Evolutionary conservation across 2,329 filamentous ascomycete genomes (phyloP).

Genomic region (Aureobasidium namibiae): DNA sequence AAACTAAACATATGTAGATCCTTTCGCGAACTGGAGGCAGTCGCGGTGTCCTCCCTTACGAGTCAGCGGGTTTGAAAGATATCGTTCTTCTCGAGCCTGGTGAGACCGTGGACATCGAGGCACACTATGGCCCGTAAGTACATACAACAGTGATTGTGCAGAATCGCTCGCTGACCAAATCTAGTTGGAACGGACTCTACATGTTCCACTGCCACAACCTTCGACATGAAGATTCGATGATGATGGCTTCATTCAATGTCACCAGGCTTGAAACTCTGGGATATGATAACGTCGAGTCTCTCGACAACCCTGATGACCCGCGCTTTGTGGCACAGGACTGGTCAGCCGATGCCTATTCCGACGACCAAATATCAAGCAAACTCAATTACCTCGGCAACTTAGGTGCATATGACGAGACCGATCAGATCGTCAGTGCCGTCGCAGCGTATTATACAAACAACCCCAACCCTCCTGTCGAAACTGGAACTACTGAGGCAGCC

Average conservation of each 20-base stretch:
- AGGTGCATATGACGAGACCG: slow-evolving; percentile 11
- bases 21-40: slow-evolving; percentile 41
- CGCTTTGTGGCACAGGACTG: slow-evolving; percentile 19
- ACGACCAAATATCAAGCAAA: background rate
- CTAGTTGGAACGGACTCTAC: slow-evolving; percentile 43
- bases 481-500: background rate
- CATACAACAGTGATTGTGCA: background rate
- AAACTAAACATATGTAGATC: slow-evolving; percentile 31
- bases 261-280: slow-evolving; percentile 28
- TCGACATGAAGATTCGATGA: slow-evolving; percentile 28
- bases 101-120: slow-evolving; percentile 45
- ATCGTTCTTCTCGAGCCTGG: slow-evolving; percentile 47
- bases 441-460: slow-evolving; percentile 3
- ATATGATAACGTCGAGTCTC: slow-evolving; percentile 24
- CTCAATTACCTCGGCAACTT: slow-evolving; percentile 11
- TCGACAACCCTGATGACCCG: slow-evolving; percentile 18
- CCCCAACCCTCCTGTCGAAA: background rate
- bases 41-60: slow-evolving; percentile 42
- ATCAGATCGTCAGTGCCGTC: background rate
- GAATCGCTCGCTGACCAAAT: background rate
- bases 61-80: slow-evolving; percentile 49
- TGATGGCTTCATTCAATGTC: slow-evolving; percentile 39
- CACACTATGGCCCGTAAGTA: slow-evolving; percentile 38
- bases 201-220: slow-evolving; percentile 24
- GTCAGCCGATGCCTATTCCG: background rate